Conservation (phyloP, 495 filamentous ascomycete genomes). For the Jackrogersella multiformis region DNA sequence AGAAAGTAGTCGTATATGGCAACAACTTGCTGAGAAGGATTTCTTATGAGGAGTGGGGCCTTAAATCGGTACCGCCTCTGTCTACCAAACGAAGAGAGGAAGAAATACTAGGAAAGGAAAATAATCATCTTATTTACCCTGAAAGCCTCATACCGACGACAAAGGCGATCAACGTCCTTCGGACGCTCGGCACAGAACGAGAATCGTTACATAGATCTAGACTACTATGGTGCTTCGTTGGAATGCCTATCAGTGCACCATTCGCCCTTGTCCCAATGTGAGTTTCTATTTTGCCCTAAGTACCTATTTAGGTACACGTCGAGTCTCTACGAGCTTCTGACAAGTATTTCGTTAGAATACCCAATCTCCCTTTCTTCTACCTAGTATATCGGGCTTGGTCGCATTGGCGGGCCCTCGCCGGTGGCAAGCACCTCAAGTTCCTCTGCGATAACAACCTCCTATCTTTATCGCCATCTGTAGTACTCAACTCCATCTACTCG, state of each 20-base stretch:
- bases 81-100: constrained; percentile 70
- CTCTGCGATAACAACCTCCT: constrained; percentile 77
- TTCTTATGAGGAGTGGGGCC: constrained; percentile 95
- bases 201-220: constrained; percentile 77
- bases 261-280: constrained; percentile 87
- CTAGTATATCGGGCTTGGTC: constrained; percentile 80
- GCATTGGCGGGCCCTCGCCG: constrained; percentile 76
- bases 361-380: constrained; percentile 98
- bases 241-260: constrained; percentile 85
- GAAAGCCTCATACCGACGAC: constrained; percentile 69
- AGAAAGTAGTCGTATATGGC: constrained; percentile 81
- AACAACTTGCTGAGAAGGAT: constrained; percentile 86
- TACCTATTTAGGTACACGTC: background rate
- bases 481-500: constrained; percentile 79
- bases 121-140: constrained; percentile 82
- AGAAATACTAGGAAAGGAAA: constrained; percentile 69
- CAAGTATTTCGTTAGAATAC: constrained; percentile 64
- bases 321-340: constrained; percentile 10
- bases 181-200: constrained; percentile 76
- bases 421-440: constrained; percentile 85
- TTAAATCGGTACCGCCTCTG: constrained; percentile 92
- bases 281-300: constrained; percentile 45
- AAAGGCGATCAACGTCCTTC: constrained; percentile 67
- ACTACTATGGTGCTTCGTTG: constrained; percentile 80
- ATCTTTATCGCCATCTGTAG: constrained; percentile 65